phyloP scores from a whole-genome alignment of 192 early-diverging fungal species.

The Rhizophagus sp. region DNA sequence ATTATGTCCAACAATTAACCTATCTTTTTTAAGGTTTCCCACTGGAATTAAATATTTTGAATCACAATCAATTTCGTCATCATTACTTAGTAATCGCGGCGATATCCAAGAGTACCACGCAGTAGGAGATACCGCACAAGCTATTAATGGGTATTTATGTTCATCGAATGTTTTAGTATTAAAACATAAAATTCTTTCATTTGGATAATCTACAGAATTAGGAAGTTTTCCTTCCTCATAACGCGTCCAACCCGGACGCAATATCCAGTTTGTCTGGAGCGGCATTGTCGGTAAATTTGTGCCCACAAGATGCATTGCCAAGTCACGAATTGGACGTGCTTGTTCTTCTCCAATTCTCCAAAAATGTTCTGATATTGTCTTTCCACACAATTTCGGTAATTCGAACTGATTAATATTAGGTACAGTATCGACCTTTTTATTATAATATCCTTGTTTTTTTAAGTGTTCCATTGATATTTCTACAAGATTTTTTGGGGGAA shows the following conservation, averaged over 20 bases:
- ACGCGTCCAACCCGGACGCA: constrained; percentile 76
- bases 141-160: constrained; percentile 78
- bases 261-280: constrained; percentile 53
- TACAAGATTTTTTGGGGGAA: constrained; percentile 34
- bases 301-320: constrained; percentile 52
- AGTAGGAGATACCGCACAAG: constrained; percentile 67
- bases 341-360: constrained; percentile 66
- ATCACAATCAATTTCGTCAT: not conserved
- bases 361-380: constrained; percentile 76
- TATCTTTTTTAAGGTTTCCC: constrained; percentile 34
- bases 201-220: constrained; percentile 48
- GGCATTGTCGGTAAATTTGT: constrained; percentile 42
- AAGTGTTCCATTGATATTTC: constrained; percentile 49
- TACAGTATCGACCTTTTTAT: constrained; percentile 49
- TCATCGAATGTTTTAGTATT: constrained; percentile 83
- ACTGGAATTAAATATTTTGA: constrained; percentile 31
- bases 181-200: constrained; percentile 74
- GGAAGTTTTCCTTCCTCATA: constrained; percentile 57
- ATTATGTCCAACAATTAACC: constrained; percentile 76
- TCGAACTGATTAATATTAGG: constrained; percentile 33
- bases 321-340: constrained; percentile 55
- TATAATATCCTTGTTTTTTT: constrained; percentile 50
- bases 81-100: constrained; percentile 62
- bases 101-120: constrained; percentile 95
- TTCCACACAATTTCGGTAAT: constrained; percentile 43